A percentile compares a stretch with the other conserved stretches of the same genome.
phyloP scores from a whole-genome alignment of 441 rosid species.

The Euphorbia schlechtendalii region DNA sequence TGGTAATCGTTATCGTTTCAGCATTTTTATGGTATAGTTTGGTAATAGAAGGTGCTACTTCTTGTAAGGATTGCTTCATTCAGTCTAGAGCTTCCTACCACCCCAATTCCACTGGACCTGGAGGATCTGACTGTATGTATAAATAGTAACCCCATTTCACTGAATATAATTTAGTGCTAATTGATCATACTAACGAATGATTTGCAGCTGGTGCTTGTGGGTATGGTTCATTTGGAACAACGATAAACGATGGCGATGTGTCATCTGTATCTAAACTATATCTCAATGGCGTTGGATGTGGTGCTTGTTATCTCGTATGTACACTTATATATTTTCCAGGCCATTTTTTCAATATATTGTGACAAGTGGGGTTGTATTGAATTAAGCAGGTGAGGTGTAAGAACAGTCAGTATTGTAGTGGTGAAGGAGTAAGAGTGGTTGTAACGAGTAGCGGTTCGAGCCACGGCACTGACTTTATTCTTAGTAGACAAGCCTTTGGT shows the following conservation, averaged over 20 bases:
- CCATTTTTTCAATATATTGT: too few relatives aligned
- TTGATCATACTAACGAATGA: background rate
- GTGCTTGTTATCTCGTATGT: conserved; percentile 67
- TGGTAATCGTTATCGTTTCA: conserved; percentile 14
- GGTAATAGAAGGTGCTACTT: conserved; percentile 28
- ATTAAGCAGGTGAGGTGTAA: conserved; percentile 48
- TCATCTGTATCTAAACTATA: conserved; percentile 58
- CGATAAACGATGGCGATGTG: conserved; percentile 57
- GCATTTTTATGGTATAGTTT: conserved; percentile 21
- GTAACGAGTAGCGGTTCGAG: conserved; percentile 60
- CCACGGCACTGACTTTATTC: conserved; percentile 44
- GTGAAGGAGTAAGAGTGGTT: conserved; percentile 44
- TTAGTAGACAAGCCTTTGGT: conserved; percentile 45
- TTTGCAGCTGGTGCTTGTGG: conserved; percentile 46
- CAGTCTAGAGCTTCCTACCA: conserved; percentile 50
- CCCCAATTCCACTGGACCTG: conserved; percentile 37
- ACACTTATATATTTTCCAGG: too few relatives aligned
- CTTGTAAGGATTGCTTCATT: conserved; percentile 41
- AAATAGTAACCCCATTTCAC: background rate
- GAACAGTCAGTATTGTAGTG: conserved; percentile 40
- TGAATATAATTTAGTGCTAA: background rate
- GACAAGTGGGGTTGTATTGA: background rate
- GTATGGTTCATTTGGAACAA: conserved; percentile 62
- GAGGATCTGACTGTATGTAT: conserved; percentile 48
- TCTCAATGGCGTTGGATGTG: conserved; percentile 58